Conservation (phyloP, 345 rosid genomes). For the Eutrema heterophyllum region DNA sequence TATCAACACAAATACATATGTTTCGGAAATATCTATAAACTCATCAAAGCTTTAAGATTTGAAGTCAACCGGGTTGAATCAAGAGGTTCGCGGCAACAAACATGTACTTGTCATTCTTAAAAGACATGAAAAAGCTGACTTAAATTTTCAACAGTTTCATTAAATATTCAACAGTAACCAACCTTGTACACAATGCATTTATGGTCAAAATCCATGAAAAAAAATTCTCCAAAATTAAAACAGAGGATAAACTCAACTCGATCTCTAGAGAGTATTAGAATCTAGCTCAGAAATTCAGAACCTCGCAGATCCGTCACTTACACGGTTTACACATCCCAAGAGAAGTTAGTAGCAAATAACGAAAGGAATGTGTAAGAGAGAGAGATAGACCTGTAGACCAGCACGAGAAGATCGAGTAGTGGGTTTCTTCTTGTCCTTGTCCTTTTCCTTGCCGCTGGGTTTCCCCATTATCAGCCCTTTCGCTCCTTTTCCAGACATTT, state of each 20-base stretch:
- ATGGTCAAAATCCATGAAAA: background rate
- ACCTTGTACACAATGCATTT: background rate
- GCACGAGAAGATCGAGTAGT: conserved; percentile 81
- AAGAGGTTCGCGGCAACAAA: background rate
- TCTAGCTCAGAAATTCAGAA: background rate
- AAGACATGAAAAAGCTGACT: background rate
- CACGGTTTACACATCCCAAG: conserved; percentile 1
- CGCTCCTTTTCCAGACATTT: conserved; percentile 83
- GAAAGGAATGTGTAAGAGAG: background rate
- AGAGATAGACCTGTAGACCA: conserved; percentile 60
- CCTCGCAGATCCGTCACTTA: conserved; percentile 12
- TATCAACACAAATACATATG: background rate
- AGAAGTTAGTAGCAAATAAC: background rate
- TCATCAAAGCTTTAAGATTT: background rate
- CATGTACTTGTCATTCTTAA: background rate
- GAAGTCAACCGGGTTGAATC: background rate
- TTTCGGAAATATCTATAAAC: background rate
- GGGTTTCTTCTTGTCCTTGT: conserved; percentile 71
- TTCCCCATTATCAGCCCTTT: conserved; percentile 69
- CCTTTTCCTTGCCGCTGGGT: conserved; percentile 51
- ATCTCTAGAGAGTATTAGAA: background rate
- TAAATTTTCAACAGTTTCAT: background rate
- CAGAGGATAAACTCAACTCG: background rate
- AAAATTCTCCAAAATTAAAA: background rate
- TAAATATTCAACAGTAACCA: background rate